Evolutionary conservation across 208 protist species (phyloP).

Genomic region (Trypanosoma cruzi): DNA sequence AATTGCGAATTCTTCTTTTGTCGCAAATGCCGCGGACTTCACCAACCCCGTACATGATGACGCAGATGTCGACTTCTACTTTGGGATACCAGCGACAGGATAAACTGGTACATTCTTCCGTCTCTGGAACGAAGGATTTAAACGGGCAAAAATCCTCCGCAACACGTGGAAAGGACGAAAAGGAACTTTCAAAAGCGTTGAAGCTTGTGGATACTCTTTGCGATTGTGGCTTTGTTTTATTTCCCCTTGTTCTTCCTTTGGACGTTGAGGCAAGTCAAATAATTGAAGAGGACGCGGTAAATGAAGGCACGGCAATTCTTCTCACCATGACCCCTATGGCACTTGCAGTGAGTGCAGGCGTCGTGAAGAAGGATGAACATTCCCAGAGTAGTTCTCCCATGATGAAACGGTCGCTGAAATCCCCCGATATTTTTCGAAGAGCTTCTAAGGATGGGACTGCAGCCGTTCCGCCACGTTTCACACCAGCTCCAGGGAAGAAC

Average conservation of each 20-base stretch:
- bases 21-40: neutral
- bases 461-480: slow-evolving; percentile 4
- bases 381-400: neutral
- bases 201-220: slow-evolving; percentile 23
- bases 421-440: neutral
- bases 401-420: neutral
- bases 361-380: slow-evolving; percentile 16
- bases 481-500: neutral
- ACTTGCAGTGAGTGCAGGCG: slow-evolving; percentile 35
- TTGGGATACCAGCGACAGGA: neutral
- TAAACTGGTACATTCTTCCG: neutral
- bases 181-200: slow-evolving; percentile 12
- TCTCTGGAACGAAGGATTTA: slow-evolving; percentile 1
- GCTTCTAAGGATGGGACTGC: neutral
- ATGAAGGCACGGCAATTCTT: slow-evolving; percentile 45
- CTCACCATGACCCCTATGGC: slow-evolving; percentile 80
- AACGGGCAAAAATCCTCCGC: neutral
- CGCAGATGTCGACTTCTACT: neutral
- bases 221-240: slow-evolving; percentile 28
- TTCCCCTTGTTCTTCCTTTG: slow-evolving; percentile 27
- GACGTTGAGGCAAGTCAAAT: neutral
- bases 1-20: neutral
- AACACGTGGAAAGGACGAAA: slow-evolving; percentile 6
- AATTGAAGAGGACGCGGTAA: slow-evolving; percentile 12
- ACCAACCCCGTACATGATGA: neutral